Base-by-base conservation (phyloP, 331 rosid species). In the Quercus tomentella region DNA sequence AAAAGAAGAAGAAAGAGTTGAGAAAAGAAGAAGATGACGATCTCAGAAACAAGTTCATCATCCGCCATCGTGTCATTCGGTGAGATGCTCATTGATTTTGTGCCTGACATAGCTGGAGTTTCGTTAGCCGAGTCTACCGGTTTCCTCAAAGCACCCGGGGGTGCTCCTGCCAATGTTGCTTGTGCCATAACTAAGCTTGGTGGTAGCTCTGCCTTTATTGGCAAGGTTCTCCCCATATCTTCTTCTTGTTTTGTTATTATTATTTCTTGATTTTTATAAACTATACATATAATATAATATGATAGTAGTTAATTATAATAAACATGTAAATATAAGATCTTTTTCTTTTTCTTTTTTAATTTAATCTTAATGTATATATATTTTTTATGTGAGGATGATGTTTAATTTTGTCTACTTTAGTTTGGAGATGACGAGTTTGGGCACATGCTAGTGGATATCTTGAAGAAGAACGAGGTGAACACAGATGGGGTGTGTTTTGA, bases 81-180 rank as follows among this genome's bases (percentile, higher is more conserved):
- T 2, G 94, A 90, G 85, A 90, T 90, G 94, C 88, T 90, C 1
- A 90, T 90, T 6, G 94, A 90, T 81, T 90, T 90, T 65, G 92
- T 90, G 79, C 94, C 94, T 0, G 89, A 83, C 76, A 74, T 76
- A 2, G 18, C 91, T 3, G 94, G 94, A 22, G 92, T 90, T 4
- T 87, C 94, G 70, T 80, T 90, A 80, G 92, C 92, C 4, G 94
- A 88, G 80, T 85, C 94, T 79, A 3, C 11, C 12, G 92, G 85
- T 33, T 90, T 90, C 26, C 69, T 90, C 80, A 90, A 90, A 78
- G 91, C 94, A 61, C 89, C 94, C 21, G 94, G 92, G 7, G 91
- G 93, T 57, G 94, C 94, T 18, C 94, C 94, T 54, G 94, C 94
- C 70, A 90, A 90, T 82, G 94, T 88, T 41, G 94, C 94, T 62